phyloP scores from a whole-genome alignment of 768 basidiomycete genomes.

The Lactarius evosmus region DNA sequence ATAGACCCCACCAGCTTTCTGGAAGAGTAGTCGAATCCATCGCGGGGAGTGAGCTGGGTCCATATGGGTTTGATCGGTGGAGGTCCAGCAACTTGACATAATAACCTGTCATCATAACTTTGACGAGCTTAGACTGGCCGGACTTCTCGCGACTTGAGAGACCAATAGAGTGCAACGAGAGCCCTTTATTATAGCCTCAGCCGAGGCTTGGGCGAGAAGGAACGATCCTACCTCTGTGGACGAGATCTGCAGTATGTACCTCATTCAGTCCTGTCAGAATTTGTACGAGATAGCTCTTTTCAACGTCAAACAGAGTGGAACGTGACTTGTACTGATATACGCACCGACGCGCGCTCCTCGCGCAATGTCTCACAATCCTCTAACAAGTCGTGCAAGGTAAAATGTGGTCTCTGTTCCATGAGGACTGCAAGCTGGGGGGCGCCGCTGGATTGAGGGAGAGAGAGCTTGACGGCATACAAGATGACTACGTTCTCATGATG shows the following conservation, averaged over 20 bases:
- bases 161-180: slow-evolving; percentile 58
- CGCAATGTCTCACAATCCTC: slow-evolving; percentile 72
- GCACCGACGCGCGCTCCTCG: slow-evolving; percentile 65
- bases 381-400: slow-evolving; percentile 70
- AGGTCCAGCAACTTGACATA: slow-evolving; percentile 72
- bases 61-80: slow-evolving; percentile 81
- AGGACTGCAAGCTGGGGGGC: slow-evolving; percentile 61
- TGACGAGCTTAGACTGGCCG: slow-evolving; percentile 60
- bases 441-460: slow-evolving; percentile 46
- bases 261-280: slow-evolving; percentile 67
- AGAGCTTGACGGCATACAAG: slow-evolving; percentile 64
- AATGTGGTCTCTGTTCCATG: slow-evolving; percentile 64
- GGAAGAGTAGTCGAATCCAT: slow-evolving; percentile 36
- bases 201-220: slow-evolving; percentile 2
- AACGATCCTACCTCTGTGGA: slow-evolving; percentile 58
- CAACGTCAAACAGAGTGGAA: neutral
- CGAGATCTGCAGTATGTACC: slow-evolving; percentile 58
- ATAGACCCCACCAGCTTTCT: slow-evolving; percentile 45
- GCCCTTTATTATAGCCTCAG: slow-evolving; percentile 40
- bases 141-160: slow-evolving; percentile 51
- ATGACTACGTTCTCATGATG: slow-evolving; percentile 64
- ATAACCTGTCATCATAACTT: slow-evolving; percentile 71
- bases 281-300: slow-evolving; percentile 71
- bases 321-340: slow-evolving; percentile 29
- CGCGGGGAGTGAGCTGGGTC: slow-evolving; percentile 33